Evolutionary conservation across 2,329 filamentous ascomycete genomes (phyloP).

Genomic region (Alternaria arborescens): DNA sequence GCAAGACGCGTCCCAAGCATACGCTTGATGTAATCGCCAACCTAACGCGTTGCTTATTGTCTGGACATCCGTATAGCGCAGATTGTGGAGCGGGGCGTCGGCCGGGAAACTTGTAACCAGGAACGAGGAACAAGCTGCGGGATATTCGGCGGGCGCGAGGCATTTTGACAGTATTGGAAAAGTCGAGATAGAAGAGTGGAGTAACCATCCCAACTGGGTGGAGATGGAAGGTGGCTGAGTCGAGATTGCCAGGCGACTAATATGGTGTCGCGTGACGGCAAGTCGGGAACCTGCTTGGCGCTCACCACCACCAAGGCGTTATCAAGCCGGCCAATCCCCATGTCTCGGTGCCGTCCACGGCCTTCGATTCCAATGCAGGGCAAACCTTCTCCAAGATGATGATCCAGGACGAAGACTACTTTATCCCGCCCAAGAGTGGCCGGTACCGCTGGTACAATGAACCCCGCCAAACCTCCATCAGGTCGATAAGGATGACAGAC

Average conservation of each 20-base stretch:
- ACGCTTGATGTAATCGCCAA: constrained; percentile 7
- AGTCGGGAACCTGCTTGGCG: constrained; percentile 14
- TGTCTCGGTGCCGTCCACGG: constrained; percentile 7
- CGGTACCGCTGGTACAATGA: constrained; percentile 19
- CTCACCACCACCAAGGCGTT: constrained; percentile 14
- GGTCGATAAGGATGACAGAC: constrained; percentile 10
- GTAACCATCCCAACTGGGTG: constrained; percentile 17
- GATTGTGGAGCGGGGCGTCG: constrained; percentile 9
- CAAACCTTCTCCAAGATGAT: constrained; percentile 16
- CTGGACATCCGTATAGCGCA: constrained; percentile 4
- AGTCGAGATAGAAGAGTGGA: constrained; percentile 18
- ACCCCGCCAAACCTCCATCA: constrained; percentile 5
- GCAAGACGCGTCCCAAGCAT: constrained; percentile 1
- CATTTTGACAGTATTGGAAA: constrained; percentile 21
- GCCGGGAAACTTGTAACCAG: constrained; percentile 6
- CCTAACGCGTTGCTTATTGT: constrained; percentile 1
- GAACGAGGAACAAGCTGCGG: constrained; percentile 6
- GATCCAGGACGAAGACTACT: constrained; percentile 21
- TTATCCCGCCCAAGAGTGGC: constrained; percentile 12
- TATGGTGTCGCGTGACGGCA: constrained; percentile 18
- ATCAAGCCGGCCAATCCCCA: constrained; percentile 20
- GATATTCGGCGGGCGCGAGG: constrained; percentile 14
- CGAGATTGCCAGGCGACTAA: constrained; percentile 19
- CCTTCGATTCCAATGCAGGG: constrained; percentile 13
- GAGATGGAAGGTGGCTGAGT: constrained; percentile 23